Evolutionary conservation across 345 rosid species (phyloP), one percentile per base, ranked within the genome.

Genomic region (Trapa incisa): DNA sequence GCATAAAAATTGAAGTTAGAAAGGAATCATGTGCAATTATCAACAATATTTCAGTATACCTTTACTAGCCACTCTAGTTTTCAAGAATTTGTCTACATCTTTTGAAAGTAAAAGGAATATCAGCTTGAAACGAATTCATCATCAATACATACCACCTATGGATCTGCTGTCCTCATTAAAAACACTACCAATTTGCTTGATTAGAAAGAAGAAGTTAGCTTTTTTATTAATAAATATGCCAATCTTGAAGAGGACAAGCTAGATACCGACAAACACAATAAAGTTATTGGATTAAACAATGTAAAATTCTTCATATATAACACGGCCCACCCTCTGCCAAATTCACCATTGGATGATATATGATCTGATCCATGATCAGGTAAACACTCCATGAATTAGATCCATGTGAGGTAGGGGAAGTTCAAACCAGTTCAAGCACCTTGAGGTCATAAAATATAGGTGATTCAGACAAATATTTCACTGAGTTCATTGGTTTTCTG

Each of bases 1-100:
- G 92, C 76, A 81, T 41, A 36, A 76, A 69, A 62, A 70, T 75
- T 41, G 61, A 64, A 67, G 13, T 47, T 74, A 73, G 63, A 76
- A 76, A 52, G 47, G 35, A 68, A 10, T 76, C 13, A 3, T 53
- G 42, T 57, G 22, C 8, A 66, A n/a, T 42, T 10, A 37, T 47
- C 38, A 47, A 17, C 38, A 33, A 32, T 33, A 67, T 62, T 58
- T 38, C 38, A 62, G 42, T 4, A 62, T 62, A 37, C 17, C 42
- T 4, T 37, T 62, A 37, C 17, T 22, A 32, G 42, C 14, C 14
- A 61, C 65, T 11, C 22, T 14, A 14, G 11, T 37, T 57, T 70
- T 64, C 66, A 64, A 64, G 60, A 54, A 54, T 32, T 15, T 58
- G 63, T 2, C 3, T 11, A 57, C 13, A 57, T 57, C 37, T 33